Conservation (phyloP, 2,329 filamentous ascomycete species). For the Neospermospora avenae region DNA sequence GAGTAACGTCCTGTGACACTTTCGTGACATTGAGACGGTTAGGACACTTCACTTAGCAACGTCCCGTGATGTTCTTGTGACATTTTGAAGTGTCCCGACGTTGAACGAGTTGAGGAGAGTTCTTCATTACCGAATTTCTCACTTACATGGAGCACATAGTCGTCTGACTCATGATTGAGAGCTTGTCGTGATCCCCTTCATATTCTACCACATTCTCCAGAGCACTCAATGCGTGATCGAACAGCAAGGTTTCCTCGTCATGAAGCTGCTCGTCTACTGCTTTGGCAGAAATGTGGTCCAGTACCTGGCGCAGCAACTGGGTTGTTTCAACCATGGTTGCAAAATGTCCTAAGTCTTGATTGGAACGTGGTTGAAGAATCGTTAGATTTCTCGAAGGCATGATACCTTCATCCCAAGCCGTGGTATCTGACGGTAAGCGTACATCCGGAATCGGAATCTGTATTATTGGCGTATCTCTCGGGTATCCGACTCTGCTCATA, state of each 20-base stretch:
- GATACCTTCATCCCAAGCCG: conserved; percentile 36
- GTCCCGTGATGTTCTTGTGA: too few relatives aligned
- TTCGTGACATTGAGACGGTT: too few relatives aligned
- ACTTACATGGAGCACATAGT: conserved; percentile 18
- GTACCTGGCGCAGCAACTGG: conserved; percentile 33
- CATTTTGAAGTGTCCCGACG: too few relatives aligned
- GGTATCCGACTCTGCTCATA: conserved; percentile 17
- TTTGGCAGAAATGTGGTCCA: conserved; percentile 23
- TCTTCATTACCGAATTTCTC: too few relatives aligned
- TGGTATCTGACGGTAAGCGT: conserved; percentile 29
- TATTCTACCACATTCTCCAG: conserved; percentile 7
- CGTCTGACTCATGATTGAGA: conserved; percentile 20
- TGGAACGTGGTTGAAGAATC: background rate
- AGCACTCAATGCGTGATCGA: conserved; percentile 17
- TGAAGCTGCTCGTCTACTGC: conserved; percentile 1
- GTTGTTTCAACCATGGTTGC: conserved; percentile 42
- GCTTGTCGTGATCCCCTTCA: conserved; percentile 13
- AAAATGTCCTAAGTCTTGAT: conserved; percentile 41
- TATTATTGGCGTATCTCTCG: conserved; percentile 4
- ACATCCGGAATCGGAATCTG: conserved; percentile 12
- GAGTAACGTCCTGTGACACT: too few relatives aligned
- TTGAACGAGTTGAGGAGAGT: too few relatives aligned
- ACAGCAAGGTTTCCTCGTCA: conserved; percentile 15
- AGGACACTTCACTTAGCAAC: too few relatives aligned
- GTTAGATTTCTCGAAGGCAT: conserved; percentile 10